A percentile compares a stretch with the other conserved stretches of the same genome.
Conservation (phyloP, 2,329 filamentous ascomycete species). For the Aspergillus latus region DNA sequence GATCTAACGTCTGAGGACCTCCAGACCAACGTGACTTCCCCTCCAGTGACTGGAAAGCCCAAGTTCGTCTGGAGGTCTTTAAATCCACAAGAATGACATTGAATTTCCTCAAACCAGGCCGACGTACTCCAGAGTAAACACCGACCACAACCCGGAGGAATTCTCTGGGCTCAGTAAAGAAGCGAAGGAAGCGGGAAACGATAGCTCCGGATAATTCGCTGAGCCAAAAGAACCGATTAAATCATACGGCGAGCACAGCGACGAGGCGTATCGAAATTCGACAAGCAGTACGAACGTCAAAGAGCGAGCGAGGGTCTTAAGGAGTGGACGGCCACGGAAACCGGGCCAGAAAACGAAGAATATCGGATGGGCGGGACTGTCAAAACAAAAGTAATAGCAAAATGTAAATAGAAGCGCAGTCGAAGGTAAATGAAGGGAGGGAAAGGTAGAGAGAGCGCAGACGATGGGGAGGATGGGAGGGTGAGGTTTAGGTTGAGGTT, state of each 20-base stretch:
- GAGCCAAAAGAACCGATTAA: background rate
- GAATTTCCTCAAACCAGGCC: conserved; percentile 13
- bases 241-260: background rate
- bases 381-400: conserved; percentile 14
- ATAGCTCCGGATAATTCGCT: background rate
- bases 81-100: conserved; percentile 24
- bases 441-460: conserved; percentile 8
- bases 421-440: conserved; percentile 14
- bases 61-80: conserved; percentile 30
- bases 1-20: conserved; percentile 27
- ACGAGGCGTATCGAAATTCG: conserved; percentile 7
- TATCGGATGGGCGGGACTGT: conserved; percentile 11
- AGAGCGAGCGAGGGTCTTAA: conserved; percentile 24
- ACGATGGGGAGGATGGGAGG: conserved; percentile 16
- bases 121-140: background rate
- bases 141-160: conserved; percentile 3
- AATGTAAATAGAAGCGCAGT: conserved; percentile 14
- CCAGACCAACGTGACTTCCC: conserved; percentile 30
- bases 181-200: background rate
- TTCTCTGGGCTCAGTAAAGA: background rate
- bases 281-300: conserved; percentile 11
- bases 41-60: conserved; percentile 25
- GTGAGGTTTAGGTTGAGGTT: conserved; percentile 21
- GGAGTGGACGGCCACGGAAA: conserved; percentile 41
- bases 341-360: conserved; percentile 23